These are phyloP conservation scores for Starmerella kuoi DNA, from an alignment of 805 yeast species.

Conservation along the genomic window DNA sequence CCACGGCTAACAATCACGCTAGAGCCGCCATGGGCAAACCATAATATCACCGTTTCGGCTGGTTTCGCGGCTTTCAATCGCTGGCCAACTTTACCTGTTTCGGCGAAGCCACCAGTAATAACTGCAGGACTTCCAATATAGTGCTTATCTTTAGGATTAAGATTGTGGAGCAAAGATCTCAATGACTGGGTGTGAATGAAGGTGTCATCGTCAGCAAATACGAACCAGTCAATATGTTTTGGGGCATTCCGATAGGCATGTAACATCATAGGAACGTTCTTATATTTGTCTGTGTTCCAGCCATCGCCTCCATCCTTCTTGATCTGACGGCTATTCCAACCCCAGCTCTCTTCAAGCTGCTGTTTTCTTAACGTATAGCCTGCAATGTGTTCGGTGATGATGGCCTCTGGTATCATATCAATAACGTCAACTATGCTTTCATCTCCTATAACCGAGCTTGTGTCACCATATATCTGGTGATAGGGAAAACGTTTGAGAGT, in stretches of 20 bases:
- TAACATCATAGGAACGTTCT: constrained; percentile 30
- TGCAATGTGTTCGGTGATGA: constrained; percentile 22
- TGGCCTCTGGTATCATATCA: constrained; percentile 21
- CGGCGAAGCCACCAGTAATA: constrained; percentile 6
- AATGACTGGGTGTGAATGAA: constrained; percentile 25
- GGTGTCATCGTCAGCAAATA: constrained; percentile 31
- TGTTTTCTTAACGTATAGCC: constrained; percentile 18
- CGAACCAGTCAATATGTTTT: constrained; percentile 28
- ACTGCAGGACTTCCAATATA: constrained; percentile 25
- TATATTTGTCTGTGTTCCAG: constrained; percentile 31
- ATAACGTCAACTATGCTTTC: constrained; percentile 29
- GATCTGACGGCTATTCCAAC: constrained; percentile 16
- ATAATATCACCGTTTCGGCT: constrained; percentile 13
- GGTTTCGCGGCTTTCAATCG: constrained; percentile 1
- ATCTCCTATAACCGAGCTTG: constrained; percentile 27
- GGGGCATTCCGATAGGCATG: constrained; percentile 29
- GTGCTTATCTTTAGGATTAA: constrained; percentile 24
- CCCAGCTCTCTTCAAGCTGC: constrained; percentile 16
- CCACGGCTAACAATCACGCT: constrained; percentile 29
- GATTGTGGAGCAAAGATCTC: constrained; percentile 21
- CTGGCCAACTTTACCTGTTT: constrained; percentile 5
- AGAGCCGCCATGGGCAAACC: constrained; percentile 33
- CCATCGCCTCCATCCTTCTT: constrained; percentile 16
- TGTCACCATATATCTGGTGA: constrained; percentile 31
- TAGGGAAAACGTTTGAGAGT: constrained; percentile 29